Evolutionary conservation across 176 grass and related monocot species (phyloP), one percentile per base, ranked within the genome.

Genomic region (Carex pumila): DNA sequence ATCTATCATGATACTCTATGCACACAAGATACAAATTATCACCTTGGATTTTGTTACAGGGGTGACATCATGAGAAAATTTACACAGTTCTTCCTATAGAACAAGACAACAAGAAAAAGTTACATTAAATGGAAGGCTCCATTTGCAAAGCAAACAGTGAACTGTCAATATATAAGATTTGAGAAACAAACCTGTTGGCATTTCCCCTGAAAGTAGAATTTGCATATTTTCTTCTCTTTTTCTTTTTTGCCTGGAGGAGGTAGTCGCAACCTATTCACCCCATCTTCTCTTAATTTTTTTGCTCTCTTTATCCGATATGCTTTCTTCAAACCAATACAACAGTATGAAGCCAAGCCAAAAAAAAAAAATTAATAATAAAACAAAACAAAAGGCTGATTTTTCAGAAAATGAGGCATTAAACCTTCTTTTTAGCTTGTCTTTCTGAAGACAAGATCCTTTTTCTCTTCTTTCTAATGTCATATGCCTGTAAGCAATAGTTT

Each of bases 21-120:
- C 30, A 79, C 14, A 78, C 22, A 78, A 61, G 14, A 54, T 66
- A 65, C 30, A 29, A 79, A 14, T 34, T 57, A 13, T 61, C 89
- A 95, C 96, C 91, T 88, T 93, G 62, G 86, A 99, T 87, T 99
- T 99, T 87, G 96, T 99, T 83, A 87, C 76, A 83, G 96, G 96
- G 65, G 70, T 90, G 39, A 85, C 88, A 61, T 98, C 96, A 64
- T 98, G 96, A 63, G 96, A 98, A 87, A 88, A 98, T 75, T 93
- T 98, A 88, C 96, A 98, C 54, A 76, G 57, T 61, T 71, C 75
- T 39, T 91, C 92, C 96, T 98, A 90, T 56, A 79, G 32, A 54
- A 55, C 14, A 90, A 86, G 58, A 90, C 37, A 87, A 81, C 60
- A 76, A 41, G 84, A 61, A 69, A 81, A 2, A 83, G 82, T 80